Evolutionary conservation across 2,329 filamentous ascomycete species (phyloP).

Genomic region (Penicillium concentricum): DNA sequence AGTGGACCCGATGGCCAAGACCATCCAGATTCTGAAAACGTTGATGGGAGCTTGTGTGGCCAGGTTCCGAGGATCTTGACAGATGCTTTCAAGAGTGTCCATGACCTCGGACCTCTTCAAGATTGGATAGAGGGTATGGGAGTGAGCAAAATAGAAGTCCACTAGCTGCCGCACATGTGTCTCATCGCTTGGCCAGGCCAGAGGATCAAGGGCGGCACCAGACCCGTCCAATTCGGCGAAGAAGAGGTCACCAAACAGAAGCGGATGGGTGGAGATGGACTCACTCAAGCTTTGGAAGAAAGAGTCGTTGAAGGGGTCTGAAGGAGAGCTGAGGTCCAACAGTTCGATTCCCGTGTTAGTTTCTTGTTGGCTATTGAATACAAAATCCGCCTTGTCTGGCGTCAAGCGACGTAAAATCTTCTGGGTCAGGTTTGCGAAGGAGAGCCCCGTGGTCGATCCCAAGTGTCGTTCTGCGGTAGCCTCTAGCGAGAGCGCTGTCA

Average conservation of each 20-base stretch:
- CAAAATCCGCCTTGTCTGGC: conserved; percentile 46
- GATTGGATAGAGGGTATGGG: conserved; percentile 50
- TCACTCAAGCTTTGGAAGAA: conserved; percentile 8
- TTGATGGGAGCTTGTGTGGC: conserved; percentile 32
- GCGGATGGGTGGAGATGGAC: conserved; percentile 1
- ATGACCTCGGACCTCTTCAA: conserved; percentile 37
- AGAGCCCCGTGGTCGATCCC: conserved; percentile 47
- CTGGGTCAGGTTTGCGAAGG: conserved; percentile 48
- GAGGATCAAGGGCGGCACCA: conserved; percentile 7
- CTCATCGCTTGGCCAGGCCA: conserved; percentile 10
- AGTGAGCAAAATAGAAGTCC: conserved; percentile 50
- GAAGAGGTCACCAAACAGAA: conserved; percentile 2
- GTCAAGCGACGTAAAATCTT: conserved; percentile 43
- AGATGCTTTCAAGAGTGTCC: background rate
- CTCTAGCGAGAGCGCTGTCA: conserved; percentile 43
- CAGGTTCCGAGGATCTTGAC: background rate
- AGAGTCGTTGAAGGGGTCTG: conserved; percentile 11
- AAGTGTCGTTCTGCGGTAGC: conserved; percentile 48
- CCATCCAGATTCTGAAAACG: conserved; percentile 50
- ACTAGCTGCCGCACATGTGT: conserved; percentile 34
- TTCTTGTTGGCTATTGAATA: conserved; percentile 30
- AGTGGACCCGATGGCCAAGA: conserved; percentile 50
- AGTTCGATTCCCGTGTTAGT: conserved; percentile 4
- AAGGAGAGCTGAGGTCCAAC: conserved; percentile 5
- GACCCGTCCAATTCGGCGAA: background rate